Conservation (phyloP, 805 yeast genomes). For the Isabelozyma rhagii region DNA sequence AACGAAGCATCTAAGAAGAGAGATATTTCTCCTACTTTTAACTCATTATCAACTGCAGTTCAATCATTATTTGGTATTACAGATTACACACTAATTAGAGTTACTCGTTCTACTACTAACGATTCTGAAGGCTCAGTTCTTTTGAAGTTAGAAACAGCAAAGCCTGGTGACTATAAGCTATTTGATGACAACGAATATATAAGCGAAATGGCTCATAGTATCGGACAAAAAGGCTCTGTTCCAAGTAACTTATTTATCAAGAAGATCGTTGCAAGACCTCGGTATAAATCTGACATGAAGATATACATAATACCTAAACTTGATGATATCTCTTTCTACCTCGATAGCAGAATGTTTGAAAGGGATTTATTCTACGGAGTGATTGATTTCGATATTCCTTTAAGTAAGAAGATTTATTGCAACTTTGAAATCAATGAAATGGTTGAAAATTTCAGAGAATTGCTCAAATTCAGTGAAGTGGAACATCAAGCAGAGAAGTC, state of each 20-base stretch:
- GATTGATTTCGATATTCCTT: constrained; percentile 29
- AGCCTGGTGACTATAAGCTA: constrained; percentile 48
- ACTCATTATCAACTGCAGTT: constrained; percentile 46
- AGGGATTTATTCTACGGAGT: constrained; percentile 52
- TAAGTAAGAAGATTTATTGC: constrained; percentile 12
- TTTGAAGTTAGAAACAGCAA: constrained; percentile 52
- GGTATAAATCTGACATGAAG: constrained; percentile 62
- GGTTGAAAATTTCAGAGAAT: background rate
- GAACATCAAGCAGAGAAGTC: background rate
- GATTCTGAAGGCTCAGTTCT: constrained; percentile 51
- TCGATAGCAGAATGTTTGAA: constrained; percentile 48
- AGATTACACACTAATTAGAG: constrained; percentile 46
- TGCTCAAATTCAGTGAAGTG: background rate
- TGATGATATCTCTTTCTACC: constrained; percentile 39
- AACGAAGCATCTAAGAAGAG: background rate
- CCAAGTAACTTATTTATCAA: constrained; percentile 52
- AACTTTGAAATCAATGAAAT: constrained; percentile 11
- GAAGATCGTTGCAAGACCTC: constrained; percentile 57
- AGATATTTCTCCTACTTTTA: constrained; percentile 27
- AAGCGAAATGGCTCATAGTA: constrained; percentile 34
- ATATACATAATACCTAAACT: constrained; percentile 51
- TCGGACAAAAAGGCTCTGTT: constrained; percentile 40
- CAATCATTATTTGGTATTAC: constrained; percentile 36
- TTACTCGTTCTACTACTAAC: constrained; percentile 53
- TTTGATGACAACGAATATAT: constrained; percentile 47